Evolutionary conservation across 2,329 filamentous ascomycete genomes (phyloP).

Genomic region (Fusarium floridanum): DNA sequence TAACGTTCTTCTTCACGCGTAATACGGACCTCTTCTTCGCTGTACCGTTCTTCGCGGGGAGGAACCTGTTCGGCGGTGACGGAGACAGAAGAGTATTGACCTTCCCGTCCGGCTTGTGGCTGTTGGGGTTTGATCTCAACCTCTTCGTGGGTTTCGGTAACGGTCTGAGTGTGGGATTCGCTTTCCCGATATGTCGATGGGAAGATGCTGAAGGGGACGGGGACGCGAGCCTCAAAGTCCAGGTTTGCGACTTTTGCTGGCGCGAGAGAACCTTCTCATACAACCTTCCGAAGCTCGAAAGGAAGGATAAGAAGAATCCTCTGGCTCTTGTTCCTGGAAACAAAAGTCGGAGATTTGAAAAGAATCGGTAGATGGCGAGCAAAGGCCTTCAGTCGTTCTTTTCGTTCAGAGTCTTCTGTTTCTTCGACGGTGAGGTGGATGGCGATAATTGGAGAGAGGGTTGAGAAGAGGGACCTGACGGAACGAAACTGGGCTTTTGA

Average conservation of each 20-base stretch:
- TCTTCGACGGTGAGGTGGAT: slow-evolving; percentile 50
- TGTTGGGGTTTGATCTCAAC: slow-evolving; percentile 82
- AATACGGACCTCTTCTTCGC: slow-evolving; percentile 87
- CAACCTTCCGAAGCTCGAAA: slow-evolving; percentile 71
- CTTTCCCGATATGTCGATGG: slow-evolving; percentile 91
- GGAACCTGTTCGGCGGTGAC: slow-evolving; percentile 69
- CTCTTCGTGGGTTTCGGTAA: slow-evolving; percentile 82
- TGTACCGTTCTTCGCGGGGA: slow-evolving; percentile 73
- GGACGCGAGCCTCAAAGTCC: slow-evolving; percentile 99
- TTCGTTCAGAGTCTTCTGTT: slow-evolving; percentile 49
- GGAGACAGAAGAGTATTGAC: slow-evolving; percentile 84
- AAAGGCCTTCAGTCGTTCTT: slow-evolving; percentile 53
- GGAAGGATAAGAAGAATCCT: slow-evolving; percentile 77
- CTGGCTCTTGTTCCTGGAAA: slow-evolving; percentile 72
- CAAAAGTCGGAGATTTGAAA: slow-evolving; percentile 62
- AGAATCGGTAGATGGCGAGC: slow-evolving; percentile 50
- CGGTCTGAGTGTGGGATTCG: slow-evolving; percentile 65
- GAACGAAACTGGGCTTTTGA: slow-evolving; percentile 56
- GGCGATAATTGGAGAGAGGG: slow-evolving; percentile 55
- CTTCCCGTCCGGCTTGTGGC: slow-evolving; percentile 97
- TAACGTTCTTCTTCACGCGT: slow-evolving; percentile 82
- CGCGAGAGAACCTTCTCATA: slow-evolving; percentile 76
- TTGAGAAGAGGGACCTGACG: slow-evolving; percentile 44
- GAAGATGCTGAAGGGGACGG: slow-evolving; percentile 99
- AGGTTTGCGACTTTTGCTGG: slow-evolving; percentile 89